These are phyloP conservation scores for Rhododendron ferrugineum DNA, from an alignment of 148 eudicot genomes.

Conservation along the genomic window DNA sequence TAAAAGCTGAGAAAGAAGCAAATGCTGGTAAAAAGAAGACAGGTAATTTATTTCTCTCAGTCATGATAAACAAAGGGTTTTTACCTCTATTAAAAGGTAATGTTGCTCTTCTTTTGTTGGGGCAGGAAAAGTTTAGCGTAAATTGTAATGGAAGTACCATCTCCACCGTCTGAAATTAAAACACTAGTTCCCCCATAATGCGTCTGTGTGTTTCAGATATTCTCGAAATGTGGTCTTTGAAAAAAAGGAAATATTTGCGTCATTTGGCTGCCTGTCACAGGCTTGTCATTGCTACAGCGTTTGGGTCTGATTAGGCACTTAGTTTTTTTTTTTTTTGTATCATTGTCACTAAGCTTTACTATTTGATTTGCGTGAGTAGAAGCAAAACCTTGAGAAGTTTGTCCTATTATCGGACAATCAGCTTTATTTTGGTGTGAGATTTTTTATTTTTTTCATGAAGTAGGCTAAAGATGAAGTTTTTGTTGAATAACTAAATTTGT, in stretches of 20 bases:
- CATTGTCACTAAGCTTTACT: neutral
- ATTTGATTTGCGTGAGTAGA: neutral
- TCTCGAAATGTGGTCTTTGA: neutral
- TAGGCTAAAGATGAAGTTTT: neutral
- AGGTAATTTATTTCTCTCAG: constrained; percentile 33
- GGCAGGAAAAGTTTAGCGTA: neutral
- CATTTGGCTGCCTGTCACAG: neutral
- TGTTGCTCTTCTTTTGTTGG: neutral
- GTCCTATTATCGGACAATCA: neutral
- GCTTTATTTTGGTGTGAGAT: neutral
- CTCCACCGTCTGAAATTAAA: neutral
- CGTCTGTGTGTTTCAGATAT: neutral
- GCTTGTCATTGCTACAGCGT: neutral
- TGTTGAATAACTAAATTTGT: neutral
- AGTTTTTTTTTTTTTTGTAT: neutral
- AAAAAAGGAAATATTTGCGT: neutral
- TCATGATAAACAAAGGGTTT: neutral
- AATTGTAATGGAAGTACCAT: neutral
- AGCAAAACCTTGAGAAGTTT: neutral
- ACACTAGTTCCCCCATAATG: neutral
- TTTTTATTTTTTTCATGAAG: neutral
- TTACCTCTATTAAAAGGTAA: neutral
- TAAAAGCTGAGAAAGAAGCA: constrained; percentile 95
- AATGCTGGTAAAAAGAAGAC: constrained; percentile 95
- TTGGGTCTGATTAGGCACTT: neutral